Conservation (phyloP, 2,329 filamentous ascomycete genomes). For the Aspergillus luchuensis region DNA sequence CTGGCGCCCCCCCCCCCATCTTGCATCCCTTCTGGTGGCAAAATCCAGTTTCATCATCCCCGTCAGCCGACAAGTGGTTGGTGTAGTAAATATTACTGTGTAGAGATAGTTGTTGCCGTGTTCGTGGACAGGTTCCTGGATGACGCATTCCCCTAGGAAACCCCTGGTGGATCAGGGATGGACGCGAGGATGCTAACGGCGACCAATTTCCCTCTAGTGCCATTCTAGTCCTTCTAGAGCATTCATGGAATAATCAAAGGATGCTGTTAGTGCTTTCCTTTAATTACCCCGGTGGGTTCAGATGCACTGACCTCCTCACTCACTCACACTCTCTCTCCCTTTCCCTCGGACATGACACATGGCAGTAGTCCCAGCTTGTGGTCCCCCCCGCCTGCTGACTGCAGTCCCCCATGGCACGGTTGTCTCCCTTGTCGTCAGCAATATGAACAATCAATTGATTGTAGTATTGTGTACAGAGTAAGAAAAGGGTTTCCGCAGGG, state of each 20-base stretch:
- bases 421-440: neutral
- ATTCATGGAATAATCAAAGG: constrained; percentile 3
- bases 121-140: neutral
- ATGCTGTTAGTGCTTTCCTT: neutral
- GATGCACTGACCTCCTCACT: neutral
- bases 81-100: no score
- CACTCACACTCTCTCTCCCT: neutral
- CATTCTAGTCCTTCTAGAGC: constrained; percentile 4
- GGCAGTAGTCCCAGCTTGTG: neutral
- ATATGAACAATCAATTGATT: neutral
- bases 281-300: neutral
- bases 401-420: neutral
- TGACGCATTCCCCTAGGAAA: neutral
- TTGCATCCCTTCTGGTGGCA: neutral
- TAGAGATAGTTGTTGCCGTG: neutral
- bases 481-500: neutral
- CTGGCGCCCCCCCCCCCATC: neutral
- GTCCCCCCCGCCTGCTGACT: neutral
- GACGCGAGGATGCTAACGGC: neutral
- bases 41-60: neutral
- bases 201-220: constrained; percentile 4
- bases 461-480: neutral
- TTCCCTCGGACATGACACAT: neutral
- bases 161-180: constrained; percentile 1
- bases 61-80: neutral